Conservation (phyloP, 2,329 filamentous ascomycete genomes). For the Cordyceps farinosa region DNA sequence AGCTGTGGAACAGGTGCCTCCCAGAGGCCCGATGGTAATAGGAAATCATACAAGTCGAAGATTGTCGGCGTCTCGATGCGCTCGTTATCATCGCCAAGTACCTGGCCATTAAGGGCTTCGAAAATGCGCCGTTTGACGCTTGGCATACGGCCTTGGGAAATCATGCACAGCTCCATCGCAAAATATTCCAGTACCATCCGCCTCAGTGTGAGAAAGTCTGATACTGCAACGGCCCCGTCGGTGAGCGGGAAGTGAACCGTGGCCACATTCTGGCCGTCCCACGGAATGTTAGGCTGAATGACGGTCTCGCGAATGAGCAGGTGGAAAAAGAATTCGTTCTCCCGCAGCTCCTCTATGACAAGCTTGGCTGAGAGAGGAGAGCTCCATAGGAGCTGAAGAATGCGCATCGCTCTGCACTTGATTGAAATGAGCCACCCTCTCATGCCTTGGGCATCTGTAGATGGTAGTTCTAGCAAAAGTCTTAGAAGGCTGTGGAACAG, state of each 20-base stretch:
- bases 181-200: conserved; percentile 80
- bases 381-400: conserved; percentile 78
- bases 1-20: conserved; percentile 50
- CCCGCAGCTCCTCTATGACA: conserved; percentile 74
- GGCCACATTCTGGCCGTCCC: conserved; percentile 65
- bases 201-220: conserved; percentile 74
- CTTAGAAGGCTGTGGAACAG: conserved; percentile 79
- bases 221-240: conserved; percentile 64
- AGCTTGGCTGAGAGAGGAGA: conserved; percentile 73
- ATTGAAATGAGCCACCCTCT: conserved; percentile 66
- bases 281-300: conserved; percentile 65
- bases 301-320: conserved; percentile 68
- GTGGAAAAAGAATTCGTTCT: conserved; percentile 74
- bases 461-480: conserved; percentile 67
- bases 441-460: conserved; percentile 58
- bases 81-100: conserved; percentile 63
- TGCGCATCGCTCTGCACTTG: conserved; percentile 65
- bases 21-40: conserved; percentile 53
- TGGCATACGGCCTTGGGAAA: conserved; percentile 66
- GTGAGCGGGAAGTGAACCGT: conserved; percentile 66
- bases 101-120: conserved; percentile 73
- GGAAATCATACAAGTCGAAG: conserved; percentile 92
- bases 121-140: conserved; percentile 66
- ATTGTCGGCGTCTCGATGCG: conserved; percentile 68
- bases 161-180: conserved; percentile 76